A percentile compares a stretch with the other conserved stretches of the same genome.
These are phyloP conservation scores for Rhinocladiella similis DNA, from an alignment of 2,329 filamentous ascomycete genomes.

Conservation along the genomic window DNA sequence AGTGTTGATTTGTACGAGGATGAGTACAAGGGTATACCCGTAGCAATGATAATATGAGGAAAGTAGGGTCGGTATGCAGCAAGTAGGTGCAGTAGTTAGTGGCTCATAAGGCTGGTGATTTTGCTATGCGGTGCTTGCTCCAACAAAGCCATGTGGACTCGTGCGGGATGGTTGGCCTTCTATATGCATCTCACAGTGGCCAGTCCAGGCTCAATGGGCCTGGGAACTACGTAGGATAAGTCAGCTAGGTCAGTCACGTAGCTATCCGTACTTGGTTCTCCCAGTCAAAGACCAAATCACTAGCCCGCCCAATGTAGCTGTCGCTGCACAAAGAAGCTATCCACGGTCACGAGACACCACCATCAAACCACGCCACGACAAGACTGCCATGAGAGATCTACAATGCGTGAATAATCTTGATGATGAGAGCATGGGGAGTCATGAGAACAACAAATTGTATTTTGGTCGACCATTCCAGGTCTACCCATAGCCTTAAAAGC, in stretches of 20 bases:
- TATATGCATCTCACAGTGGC: neutral
- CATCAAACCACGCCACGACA: neutral
- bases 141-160: neutral
- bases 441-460: neutral
- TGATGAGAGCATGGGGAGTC: neutral
- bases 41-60: no score
- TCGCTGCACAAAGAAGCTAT: neutral
- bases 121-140: neutral
- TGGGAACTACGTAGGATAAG: neutral
- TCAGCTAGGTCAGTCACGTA: no score
- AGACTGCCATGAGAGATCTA: neutral
- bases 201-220: neutral
- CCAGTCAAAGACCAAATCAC: no score
- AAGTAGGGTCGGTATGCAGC: no score
- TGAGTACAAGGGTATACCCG: no score
- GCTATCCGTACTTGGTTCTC: no score
- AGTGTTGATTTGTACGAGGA: neutral
- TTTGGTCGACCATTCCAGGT: neutral
- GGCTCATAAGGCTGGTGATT: no score
- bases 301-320: no score
- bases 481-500: neutral
- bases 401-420: neutral
- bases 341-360: neutral
- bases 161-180: neutral
- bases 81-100: no score